phyloP scores from a whole-genome alignment of 805 yeast species.

The Ogataea trehalophila region DNA sequence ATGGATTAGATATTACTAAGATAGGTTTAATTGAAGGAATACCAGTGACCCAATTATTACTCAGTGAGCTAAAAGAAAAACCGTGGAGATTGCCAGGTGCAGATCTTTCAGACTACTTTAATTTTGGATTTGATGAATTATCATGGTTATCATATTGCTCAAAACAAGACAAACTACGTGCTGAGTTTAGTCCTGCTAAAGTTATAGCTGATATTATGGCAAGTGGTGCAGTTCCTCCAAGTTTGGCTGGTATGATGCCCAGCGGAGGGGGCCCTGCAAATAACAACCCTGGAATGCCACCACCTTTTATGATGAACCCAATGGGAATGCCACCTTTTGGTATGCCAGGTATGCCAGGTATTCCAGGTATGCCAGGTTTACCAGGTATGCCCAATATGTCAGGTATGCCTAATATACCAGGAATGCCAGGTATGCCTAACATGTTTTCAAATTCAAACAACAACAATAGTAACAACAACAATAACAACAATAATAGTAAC shows the following conservation, averaged over 20 bases:
- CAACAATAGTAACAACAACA: not conserved
- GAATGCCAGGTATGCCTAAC: constrained; percentile 5
- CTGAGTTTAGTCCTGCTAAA: constrained; percentile 79
- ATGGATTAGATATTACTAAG: constrained; percentile 59
- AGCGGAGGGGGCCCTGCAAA: constrained; percentile 24
- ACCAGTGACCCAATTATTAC: constrained; percentile 75
- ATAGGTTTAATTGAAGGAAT: constrained; percentile 74
- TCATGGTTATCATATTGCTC: constrained; percentile 93
- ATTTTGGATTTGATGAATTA: constrained; percentile 93
- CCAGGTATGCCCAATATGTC: constrained; percentile 15
- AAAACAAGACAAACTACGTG: constrained; percentile 77
- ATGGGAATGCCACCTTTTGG: constrained; percentile 22
- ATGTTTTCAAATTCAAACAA: constrained; percentile 4
- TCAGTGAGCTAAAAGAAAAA: constrained; percentile 81
- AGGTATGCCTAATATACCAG: constrained; percentile 7
- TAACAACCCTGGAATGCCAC: constrained; percentile 24
- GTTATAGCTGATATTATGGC: constrained; percentile 60
- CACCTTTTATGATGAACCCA: constrained; percentile 26
- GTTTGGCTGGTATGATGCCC: constrained; percentile 23
- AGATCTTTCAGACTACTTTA: constrained; percentile 89
- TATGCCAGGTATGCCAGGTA: constrained; percentile 28
- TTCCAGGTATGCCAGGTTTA: constrained; percentile 11
- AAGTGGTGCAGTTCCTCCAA: constrained; percentile 25
- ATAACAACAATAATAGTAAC: not conserved
- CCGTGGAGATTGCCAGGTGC: constrained; percentile 99